Base-by-base conservation (phyloP, 2,329 filamentous ascomycete genomes). In the Podosphaera fusca region DNA sequence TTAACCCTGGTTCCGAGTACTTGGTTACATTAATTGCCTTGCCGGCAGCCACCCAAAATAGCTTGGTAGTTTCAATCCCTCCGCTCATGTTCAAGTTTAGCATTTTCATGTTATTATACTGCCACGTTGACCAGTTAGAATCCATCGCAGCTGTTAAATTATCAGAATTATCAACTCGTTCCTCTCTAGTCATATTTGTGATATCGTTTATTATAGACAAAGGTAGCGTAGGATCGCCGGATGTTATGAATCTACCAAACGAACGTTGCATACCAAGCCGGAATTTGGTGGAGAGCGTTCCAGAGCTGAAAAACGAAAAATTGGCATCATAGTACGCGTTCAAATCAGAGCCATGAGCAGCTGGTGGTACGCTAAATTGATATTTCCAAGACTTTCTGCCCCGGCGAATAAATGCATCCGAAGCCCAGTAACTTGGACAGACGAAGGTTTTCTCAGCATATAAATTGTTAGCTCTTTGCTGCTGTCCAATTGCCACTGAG, bases 351-450 rank as follows among this genome's bases (percentile, higher is more conserved):
- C 66, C 69, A 58, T 73, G 70, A 7, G 64, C 58, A 1, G 67
- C 66, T 34, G 67, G 64, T 0, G 67, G 66, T 3, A 70, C 65
- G 2, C 67, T 69, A 61, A 70, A 73, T 59, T 75, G 72, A 59
- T 74, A 74, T 57, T 72, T 71, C 65, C 68, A 74, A 46, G 66
- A 60, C 61, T 42, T 59, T 62, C 57, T 54, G 6, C 66, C 67
- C 2, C 60, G 51, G 1, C 65, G 67, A 1, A 65, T 64, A 58
- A 70, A 77, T 1, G 74, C 73, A 49, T 70, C 67, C 1, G 71
- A 69, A 45, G 77, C 66, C 74, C 74, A 78, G 65, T 78, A 77
- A 1, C 71, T 70, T 0, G 75, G 72, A 61, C 75, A 78, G n/a
- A 75, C 69, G 56, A 77, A 77, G 0, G 73, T 76, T 1, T 71